Percentiles rank a stretch among this genome's conserved stretches.
Evolutionary conservation across 1,139 yeast genomes (phyloP).

Genomic region (Sugiyamaella grinbergsii): DNA sequence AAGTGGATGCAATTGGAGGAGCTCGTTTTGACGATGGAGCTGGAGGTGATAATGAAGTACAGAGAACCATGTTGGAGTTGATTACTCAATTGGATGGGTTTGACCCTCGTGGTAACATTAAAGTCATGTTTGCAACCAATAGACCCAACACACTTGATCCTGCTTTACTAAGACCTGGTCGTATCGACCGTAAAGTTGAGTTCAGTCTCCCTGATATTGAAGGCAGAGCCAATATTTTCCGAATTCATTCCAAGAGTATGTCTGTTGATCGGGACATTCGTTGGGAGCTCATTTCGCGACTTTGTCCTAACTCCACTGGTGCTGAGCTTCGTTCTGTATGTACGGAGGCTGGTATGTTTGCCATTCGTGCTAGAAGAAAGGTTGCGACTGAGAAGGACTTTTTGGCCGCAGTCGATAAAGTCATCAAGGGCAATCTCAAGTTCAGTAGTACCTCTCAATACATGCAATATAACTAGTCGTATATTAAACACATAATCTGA

Average conservation of each 20-base stretch:
- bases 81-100: constrained; percentile 97
- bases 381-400: constrained; percentile 98
- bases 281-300: constrained; percentile 96
- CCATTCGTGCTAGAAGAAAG: constrained; percentile 95
- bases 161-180: constrained; percentile 94
- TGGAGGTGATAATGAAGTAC: constrained; percentile 99
- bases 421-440: constrained; percentile 96
- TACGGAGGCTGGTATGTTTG: constrained; percentile 99
- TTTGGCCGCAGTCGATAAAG: constrained; percentile 96
- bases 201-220: constrained; percentile 94
- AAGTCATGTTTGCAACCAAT: constrained; percentile 98
- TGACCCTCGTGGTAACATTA: constrained; percentile 97
- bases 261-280: constrained; percentile 95
- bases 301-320: constrained; percentile 98
- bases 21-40: constrained; percentile 99
- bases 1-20: constrained; percentile 98
- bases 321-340: constrained; percentile 96
- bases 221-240: constrained; percentile 95
- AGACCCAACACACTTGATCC: constrained; percentile 98
- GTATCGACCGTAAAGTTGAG: constrained; percentile 97
- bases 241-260: constrained; percentile 96
- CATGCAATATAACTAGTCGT: constrained; percentile 83
- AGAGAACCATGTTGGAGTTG: constrained; percentile 97
- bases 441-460: constrained; percentile 95
- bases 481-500: background rate